A percentile compares a stretch with the other conserved stretches of the same genome.
Evolutionary conservation across 768 basidiomycete species (phyloP).

Genomic region (Clitopilus passeckerianus): DNA sequence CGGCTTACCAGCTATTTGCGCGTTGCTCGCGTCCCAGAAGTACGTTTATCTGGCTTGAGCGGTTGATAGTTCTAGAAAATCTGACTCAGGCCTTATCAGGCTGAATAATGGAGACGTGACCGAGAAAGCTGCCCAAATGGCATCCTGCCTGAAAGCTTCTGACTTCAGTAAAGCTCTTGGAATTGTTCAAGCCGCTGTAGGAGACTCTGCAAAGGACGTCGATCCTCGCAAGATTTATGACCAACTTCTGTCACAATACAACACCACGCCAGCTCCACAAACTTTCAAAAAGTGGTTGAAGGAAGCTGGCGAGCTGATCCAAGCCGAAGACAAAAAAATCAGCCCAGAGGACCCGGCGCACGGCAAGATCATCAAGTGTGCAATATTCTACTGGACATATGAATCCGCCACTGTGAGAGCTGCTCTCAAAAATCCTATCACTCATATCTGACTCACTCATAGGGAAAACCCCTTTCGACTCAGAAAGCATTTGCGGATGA

Average conservation of each 20-base stretch:
- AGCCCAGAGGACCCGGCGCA: constrained; percentile 8
- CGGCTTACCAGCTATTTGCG: constrained; percentile 46
- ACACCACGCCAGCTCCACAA: neutral
- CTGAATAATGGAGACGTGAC: constrained; percentile 27
- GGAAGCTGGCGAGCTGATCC: constrained; percentile 26
- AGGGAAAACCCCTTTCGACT: constrained; percentile 8
- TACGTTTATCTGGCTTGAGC: constrained; percentile 17
- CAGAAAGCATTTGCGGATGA: constrained; percentile 16
- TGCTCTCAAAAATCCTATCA: neutral
- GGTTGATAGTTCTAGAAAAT: too few relatives aligned
- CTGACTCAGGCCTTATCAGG: constrained; percentile 7
- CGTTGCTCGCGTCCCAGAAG: constrained; percentile 45
- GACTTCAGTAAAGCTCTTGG: constrained; percentile 24
- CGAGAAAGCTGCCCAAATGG: constrained; percentile 22
- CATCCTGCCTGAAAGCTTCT: constrained; percentile 24
- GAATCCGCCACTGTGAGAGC: constrained; percentile 29
- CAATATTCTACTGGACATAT: constrained; percentile 44
- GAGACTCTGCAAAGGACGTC: constrained; percentile 6
- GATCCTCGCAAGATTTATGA: constrained; percentile 14
- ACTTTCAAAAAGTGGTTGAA: constrained; percentile 20
- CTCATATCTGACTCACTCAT: neutral
- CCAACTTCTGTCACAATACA: constrained; percentile 23
- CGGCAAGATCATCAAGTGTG: constrained; percentile 24
- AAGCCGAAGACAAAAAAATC: constrained; percentile 16
- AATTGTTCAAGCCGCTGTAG: constrained; percentile 20